Evolutionary conservation across 2,329 filamentous ascomycete genomes (phyloP).

Genomic region (Alternaria gaisen): DNA sequence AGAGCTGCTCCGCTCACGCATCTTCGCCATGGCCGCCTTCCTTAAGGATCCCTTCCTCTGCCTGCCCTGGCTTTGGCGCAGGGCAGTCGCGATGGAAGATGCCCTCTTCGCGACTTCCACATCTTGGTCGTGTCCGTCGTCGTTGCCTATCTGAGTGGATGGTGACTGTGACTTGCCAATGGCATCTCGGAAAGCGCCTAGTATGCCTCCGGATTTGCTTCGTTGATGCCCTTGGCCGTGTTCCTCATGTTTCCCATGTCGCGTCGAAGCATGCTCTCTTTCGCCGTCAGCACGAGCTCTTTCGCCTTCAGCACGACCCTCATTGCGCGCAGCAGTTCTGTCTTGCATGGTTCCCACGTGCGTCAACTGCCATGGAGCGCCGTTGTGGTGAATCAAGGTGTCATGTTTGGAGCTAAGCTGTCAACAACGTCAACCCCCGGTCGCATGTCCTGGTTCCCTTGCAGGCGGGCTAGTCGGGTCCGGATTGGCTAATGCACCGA

Average conservation of each 20-base stretch:
- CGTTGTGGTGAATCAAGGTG: conserved; percentile 20
- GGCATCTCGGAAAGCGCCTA: conserved; percentile 60
- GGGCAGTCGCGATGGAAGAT: conserved; percentile 45
- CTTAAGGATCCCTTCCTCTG: conserved; percentile 84
- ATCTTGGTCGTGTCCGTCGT: conserved; percentile 34
- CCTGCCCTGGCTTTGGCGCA: conserved; percentile 62
- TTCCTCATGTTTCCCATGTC: conserved; percentile 5
- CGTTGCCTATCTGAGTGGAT: conserved; percentile 33
- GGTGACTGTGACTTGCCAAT: conserved; percentile 41
- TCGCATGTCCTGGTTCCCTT: conserved; percentile 23
- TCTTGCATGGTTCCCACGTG: conserved; percentile 35
- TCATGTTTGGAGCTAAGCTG: conserved; percentile 29
- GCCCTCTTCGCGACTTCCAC: conserved; percentile 38
- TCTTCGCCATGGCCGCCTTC: conserved; percentile 81
- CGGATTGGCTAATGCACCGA: conserved; percentile 28
- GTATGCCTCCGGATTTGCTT: conserved; percentile 69
- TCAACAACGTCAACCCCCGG: conserved; percentile 15
- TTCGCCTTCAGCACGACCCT: not conserved
- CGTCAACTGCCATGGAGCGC: conserved; percentile 22
- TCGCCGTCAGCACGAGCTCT: not conserved
- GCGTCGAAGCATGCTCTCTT: not conserved
- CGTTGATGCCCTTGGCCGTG: conserved; percentile 45
- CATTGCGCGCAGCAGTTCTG: conserved; percentile 15
- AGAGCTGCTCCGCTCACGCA: conserved; percentile 41
- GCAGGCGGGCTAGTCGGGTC: conserved; percentile 24